These are phyloP conservation scores for Vanilla planifolia DNA, from an alignment of 106 monocot genomes.

Conservation along the genomic window DNA sequence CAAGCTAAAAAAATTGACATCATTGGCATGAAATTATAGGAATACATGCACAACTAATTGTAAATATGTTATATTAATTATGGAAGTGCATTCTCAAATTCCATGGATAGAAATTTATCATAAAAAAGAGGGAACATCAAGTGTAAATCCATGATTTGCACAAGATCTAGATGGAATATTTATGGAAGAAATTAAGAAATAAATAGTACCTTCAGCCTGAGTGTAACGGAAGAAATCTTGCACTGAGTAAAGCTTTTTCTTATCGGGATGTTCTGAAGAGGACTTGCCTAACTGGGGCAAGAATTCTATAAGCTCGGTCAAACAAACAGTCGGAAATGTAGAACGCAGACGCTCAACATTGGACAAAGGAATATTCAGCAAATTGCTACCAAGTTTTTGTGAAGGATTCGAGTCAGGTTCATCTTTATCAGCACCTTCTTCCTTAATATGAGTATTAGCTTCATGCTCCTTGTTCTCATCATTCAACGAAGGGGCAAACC, in stretches of 20 bases:
- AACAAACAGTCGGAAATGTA: constrained; percentile 42
- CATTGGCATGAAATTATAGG: too few relatives aligned
- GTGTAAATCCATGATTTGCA: not conserved
- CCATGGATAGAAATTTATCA: not conserved
- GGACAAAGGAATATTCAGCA: constrained; percentile 70
- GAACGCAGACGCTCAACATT: constrained; percentile 68
- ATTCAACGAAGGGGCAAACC: constrained; percentile 11
- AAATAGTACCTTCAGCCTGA: constrained; percentile 32
- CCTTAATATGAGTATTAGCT: constrained; percentile 19
- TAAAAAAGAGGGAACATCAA: not conserved
- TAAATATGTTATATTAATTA: too few relatives aligned
- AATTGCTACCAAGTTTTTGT: constrained; percentile 29
- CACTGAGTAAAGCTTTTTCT: constrained; percentile 54
- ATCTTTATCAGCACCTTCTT: constrained; percentile 18
- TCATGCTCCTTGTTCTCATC: constrained; percentile 12
- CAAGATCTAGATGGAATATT: not conserved
- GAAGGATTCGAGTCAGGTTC: constrained; percentile 19
- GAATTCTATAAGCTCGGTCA: constrained; percentile 38
- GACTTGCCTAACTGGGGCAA: constrained; percentile 27
- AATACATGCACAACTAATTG: too few relatives aligned
- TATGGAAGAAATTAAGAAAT: not conserved
- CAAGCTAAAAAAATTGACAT: too few relatives aligned
- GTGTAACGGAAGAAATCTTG: constrained; percentile 52
- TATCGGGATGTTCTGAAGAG: constrained; percentile 32
- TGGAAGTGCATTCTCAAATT: too few relatives aligned